phyloP scores from a whole-genome alignment of 768 basidiomycete genomes.

The Crassisporium funariophilum region DNA sequence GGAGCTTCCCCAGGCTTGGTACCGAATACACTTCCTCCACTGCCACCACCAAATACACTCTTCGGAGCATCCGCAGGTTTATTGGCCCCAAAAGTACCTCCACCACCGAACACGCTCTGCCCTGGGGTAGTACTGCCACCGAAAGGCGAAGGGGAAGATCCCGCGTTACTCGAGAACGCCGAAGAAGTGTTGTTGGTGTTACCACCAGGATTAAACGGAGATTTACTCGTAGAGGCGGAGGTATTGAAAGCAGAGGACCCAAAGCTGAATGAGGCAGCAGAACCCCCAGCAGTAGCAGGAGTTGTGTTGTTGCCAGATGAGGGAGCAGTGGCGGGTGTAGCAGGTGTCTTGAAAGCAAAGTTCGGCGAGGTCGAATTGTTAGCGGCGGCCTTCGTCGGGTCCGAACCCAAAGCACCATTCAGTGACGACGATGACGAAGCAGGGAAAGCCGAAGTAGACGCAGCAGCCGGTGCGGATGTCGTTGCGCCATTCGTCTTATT shows the following conservation, averaged over 20 bases:
- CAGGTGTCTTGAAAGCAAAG: slow-evolving; percentile 19
- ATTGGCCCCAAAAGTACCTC: not conserved
- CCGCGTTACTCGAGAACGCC: slow-evolving; percentile 5
- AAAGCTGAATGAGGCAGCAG: slow-evolving; percentile 41
- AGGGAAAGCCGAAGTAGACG: slow-evolving; percentile 5
- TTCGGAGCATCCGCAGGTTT: not conserved
- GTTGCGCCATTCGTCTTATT: slow-evolving; percentile 7
- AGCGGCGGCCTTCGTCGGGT: not conserved
- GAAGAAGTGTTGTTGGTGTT: slow-evolving; percentile 6
- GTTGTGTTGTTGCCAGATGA: slow-evolving; percentile 6
- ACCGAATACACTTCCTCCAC: not conserved
- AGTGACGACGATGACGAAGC: slow-evolving; percentile 11
- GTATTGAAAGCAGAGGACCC: slow-evolving; percentile 18
- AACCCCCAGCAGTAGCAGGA: slow-evolving; percentile 13
- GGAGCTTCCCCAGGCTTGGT: not conserved
- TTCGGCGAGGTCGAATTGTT: slow-evolving; percentile 3
- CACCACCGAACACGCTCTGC: too few relatives aligned
- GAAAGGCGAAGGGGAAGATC: slow-evolving; percentile 13
- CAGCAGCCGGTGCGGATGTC: not conserved
- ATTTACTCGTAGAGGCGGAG: too few relatives aligned
- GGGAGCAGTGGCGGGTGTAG: slow-evolving; percentile 19
- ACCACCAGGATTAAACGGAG: not conserved
- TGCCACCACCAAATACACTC: slow-evolving; percentile 10
- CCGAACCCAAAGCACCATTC: slow-evolving; percentile 19
- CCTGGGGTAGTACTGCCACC: slow-evolving; percentile 14